These are phyloP conservation scores for Trichoderma atrobrunneum DNA, from an alignment of 2,329 filamentous ascomycete species.

Conservation along the genomic window DNA sequence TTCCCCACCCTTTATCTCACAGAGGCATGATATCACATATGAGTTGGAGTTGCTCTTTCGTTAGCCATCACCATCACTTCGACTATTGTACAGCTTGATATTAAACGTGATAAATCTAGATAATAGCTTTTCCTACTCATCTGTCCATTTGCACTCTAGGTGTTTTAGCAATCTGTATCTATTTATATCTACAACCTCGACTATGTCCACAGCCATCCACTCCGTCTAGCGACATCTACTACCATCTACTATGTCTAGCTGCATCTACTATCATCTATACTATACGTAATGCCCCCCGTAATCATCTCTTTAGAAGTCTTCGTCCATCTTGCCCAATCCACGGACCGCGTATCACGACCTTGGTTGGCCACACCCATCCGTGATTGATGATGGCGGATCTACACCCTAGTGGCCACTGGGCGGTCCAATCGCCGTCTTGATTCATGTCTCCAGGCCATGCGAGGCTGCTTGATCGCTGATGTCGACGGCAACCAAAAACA, in stretches of 20 bases:
- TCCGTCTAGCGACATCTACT: not conserved
- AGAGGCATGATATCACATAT: not conserved
- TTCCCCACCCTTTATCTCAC: too few relatives aligned
- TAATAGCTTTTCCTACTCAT: not conserved
- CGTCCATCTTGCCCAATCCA: not conserved
- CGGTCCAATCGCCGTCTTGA: constrained; percentile 5
- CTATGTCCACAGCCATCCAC: not conserved
- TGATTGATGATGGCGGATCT: constrained; percentile 14
- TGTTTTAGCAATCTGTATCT: not conserved
- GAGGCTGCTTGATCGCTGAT: constrained; percentile 8
- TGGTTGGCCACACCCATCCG: not conserved
- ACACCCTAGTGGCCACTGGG: not conserved
- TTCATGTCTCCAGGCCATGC: constrained; percentile 11
- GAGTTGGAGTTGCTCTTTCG: not conserved
- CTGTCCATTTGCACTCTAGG: not conserved
- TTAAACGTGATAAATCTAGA: not conserved
- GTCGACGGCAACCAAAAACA: constrained; percentile 16
- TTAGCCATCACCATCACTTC: not conserved
- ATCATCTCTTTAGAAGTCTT: not conserved
- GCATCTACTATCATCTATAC: not conserved
- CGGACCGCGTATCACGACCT: not conserved
- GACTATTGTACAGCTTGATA: not conserved
- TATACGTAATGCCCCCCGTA: not conserved
- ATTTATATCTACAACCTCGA: not conserved
- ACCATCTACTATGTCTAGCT: not conserved